phyloP scores from a whole-genome alignment of 768 basidiomycete species.

The Termitomyces sp. region DNA sequence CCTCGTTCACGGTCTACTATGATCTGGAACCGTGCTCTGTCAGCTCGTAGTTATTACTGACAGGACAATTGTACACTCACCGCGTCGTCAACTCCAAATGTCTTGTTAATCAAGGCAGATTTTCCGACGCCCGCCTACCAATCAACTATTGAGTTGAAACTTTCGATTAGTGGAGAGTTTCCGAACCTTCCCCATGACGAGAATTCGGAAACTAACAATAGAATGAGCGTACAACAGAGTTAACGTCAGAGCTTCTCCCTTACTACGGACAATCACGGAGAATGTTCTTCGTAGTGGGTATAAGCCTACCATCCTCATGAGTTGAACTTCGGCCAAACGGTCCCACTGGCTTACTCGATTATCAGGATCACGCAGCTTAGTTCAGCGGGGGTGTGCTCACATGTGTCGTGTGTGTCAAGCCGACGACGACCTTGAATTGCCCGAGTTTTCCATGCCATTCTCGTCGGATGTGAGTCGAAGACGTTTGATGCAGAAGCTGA shows the following conservation, averaged over 20 bases:
- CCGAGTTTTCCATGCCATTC: conserved; percentile 4
- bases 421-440: conserved; percentile 1
- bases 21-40: conserved; percentile 4
- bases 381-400: not conserved
- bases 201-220: conserved; percentile 18
- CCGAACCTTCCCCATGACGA: conserved; percentile 22
- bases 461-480: not conserved
- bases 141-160: not conserved
- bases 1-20: conserved; percentile 17
- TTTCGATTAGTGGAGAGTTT: not conserved
- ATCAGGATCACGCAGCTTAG: not conserved
- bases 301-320: not conserved
- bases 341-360: not conserved
- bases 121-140: conserved; percentile 24
- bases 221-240: too few relatives aligned
- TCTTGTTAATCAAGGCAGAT: conserved; percentile 21
- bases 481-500: too few relatives aligned
- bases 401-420: not conserved
- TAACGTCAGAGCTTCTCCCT: not conserved
- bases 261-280: conserved; percentile 12
- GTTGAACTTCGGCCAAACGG: not conserved
- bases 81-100: conserved; percentile 21
- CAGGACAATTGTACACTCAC: conserved; percentile 6
- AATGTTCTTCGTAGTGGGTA: conserved; percentile 12
- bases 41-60: not conserved